Conservation (phyloP, 257 asterid genomes). For the Solanum appendiculatum region DNA sequence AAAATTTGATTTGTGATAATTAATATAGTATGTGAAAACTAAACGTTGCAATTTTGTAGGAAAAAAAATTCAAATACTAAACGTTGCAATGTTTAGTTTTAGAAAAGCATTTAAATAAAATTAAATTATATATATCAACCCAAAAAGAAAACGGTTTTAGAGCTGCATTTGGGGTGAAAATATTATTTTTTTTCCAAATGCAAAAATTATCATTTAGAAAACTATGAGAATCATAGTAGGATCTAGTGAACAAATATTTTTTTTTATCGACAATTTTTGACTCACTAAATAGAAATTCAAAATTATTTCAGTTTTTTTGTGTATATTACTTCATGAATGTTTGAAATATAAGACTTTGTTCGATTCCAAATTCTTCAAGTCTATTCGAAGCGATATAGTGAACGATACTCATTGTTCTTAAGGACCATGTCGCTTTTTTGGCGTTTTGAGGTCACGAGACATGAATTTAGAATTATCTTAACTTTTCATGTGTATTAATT, state of each 20-base stretch:
- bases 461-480: background rate
- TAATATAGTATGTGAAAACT: conserved; percentile 10
- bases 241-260: too few species aligned
- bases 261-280: too few species aligned
- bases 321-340: background rate
- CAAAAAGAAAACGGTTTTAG: background rate
- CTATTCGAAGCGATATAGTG: background rate
- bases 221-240: too few species aligned
- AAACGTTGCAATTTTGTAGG: conserved; percentile 27
- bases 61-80: background rate
- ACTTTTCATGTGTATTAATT: too few species aligned
- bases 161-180: background rate
- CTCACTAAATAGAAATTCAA: too few species aligned
- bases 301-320: too few species aligned
- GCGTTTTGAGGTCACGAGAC: background rate
- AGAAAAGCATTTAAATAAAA: background rate
- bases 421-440: background rate
- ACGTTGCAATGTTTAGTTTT: conserved; percentile 24
- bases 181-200: background rate
- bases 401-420: background rate
- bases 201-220: too few species aligned
- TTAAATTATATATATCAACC: background rate
- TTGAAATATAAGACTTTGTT: too few species aligned
- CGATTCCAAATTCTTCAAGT: background rate
- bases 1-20: background rate